phyloP scores from a whole-genome alignment of 352 stramenopile species.

The Globisporangium acanthophoron region DNA sequence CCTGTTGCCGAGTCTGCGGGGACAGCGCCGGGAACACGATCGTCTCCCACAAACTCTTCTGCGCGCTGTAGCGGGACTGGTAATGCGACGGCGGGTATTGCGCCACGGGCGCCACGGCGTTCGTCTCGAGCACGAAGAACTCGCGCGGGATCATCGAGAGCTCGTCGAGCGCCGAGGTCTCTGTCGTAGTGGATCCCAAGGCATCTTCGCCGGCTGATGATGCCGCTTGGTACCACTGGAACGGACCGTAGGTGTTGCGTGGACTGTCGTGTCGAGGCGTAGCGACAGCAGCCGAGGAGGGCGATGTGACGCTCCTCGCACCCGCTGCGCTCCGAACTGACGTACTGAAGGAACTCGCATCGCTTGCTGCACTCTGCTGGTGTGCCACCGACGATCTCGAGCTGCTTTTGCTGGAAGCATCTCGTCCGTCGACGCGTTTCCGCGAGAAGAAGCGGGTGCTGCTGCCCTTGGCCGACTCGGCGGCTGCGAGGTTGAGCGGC shows the following conservation, averaged over 20 bases:
- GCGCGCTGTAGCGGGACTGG: conserved; percentile 38
- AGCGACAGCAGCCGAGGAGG: too few relatives aligned
- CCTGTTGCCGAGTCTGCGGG: conserved; percentile 62
- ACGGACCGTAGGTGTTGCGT: not conserved
- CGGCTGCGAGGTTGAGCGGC: conserved; percentile 26
- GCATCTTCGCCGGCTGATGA: not conserved
- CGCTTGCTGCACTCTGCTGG: not conserved
- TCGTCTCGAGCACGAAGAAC: conserved; percentile 76
- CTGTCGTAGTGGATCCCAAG: not conserved
- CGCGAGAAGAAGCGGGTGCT: conserved; percentile 21
- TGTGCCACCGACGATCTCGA: not conserved
- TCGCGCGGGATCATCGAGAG: conserved; percentile 63
- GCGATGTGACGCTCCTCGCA: too few relatives aligned
- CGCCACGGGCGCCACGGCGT: conserved; percentile 39
- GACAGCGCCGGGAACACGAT: conserved; percentile 66
- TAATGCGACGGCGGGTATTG: conserved; percentile 58
- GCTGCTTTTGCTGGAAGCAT: conserved; percentile 9
- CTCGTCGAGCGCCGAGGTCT: conserved; percentile 11
- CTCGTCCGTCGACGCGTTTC: conserved; percentile 19
- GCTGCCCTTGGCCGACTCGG: conserved; percentile 20
- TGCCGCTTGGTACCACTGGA: not conserved
- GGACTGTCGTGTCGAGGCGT: too few relatives aligned
- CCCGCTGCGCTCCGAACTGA: not conserved
- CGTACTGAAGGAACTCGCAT: too few relatives aligned
- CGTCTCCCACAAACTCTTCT: conserved; percentile 50